Evolutionary conservation across 352 stramenopile genomes (phyloP).

Genomic region (Aphanomyces stellatus): DNA sequence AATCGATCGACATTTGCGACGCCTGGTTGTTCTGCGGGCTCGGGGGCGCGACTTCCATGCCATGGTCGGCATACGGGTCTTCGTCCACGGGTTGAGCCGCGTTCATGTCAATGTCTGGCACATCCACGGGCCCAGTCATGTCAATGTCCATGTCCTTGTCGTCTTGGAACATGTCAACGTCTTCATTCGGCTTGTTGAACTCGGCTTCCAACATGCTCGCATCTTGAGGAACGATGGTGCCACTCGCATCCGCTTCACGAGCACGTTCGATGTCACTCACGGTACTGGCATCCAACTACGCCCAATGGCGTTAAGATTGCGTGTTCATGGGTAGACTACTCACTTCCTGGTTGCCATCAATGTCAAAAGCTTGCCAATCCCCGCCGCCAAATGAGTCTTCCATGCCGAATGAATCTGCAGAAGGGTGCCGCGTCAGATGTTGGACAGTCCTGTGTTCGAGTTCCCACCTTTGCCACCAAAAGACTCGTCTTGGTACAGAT

Average conservation of each 20-base stretch:
- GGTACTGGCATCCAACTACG: constrained; percentile 44
- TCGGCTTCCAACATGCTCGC: neutral
- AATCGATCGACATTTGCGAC: constrained; percentile 58
- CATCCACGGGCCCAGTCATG: constrained; percentile 19
- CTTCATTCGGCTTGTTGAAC: constrained; percentile 6
- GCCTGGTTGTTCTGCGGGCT: constrained; percentile 37
- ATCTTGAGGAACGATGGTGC: constrained; percentile 1
- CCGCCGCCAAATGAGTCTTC: constrained; percentile 70
- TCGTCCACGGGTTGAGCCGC: neutral
- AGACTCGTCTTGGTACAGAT: constrained; percentile 38
- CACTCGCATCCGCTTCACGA: constrained; percentile 50
- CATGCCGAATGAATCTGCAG: constrained; percentile 50
- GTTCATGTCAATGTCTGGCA: constrained; percentile 18
- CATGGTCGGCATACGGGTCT: constrained; percentile 4
- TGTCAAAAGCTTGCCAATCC: constrained; percentile 76
- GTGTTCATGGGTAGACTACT: constrained; percentile 5
- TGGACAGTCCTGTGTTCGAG: neutral
- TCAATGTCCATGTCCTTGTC: constrained; percentile 20
- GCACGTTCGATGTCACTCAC: constrained; percentile 80
- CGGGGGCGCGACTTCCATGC: constrained; percentile 15
- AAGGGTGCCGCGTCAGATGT: too few relatives aligned
- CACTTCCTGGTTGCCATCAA: constrained; percentile 51
- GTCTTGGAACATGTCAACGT: constrained; percentile 9
- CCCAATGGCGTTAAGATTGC: neutral
- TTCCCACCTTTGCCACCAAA: constrained; percentile 42